These are phyloP conservation scores for Exutisphaerella laricina DNA, from an alignment of 2,329 filamentous ascomycete genomes.

Conservation along the genomic window DNA sequence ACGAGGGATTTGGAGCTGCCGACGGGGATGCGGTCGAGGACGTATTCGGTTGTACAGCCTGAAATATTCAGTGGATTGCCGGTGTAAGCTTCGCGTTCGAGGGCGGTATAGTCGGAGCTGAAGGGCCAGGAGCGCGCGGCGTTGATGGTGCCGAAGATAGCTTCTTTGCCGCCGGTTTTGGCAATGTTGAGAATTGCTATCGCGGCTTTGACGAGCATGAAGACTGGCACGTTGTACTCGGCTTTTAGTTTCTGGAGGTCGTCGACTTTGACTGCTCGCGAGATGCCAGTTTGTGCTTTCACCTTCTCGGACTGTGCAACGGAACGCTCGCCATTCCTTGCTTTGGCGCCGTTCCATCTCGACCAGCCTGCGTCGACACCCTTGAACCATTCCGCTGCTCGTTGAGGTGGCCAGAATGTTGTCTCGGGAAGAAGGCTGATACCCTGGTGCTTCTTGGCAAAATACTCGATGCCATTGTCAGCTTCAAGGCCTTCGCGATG, in stretches of 20 bases:
- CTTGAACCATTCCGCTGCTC: conserved; percentile 32
- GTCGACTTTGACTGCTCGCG: conserved; percentile 25
- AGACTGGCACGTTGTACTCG: conserved; percentile 29
- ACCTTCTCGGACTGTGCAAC: conserved; percentile 22
- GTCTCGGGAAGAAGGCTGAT: conserved; percentile 25
- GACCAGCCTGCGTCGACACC: conserved; percentile 29
- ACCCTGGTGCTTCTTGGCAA: conserved; percentile 28
- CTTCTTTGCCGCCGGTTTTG: conserved; percentile 29
- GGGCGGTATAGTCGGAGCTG: conserved; percentile 25
- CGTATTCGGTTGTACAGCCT: conserved; percentile 33
- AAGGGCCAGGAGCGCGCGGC: conserved; percentile 33
- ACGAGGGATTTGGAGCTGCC: conserved; percentile 21
- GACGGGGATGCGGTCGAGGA: conserved; percentile 30
- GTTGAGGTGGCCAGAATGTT: conserved; percentile 28
- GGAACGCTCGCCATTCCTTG: conserved; percentile 25
- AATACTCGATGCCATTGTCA: conserved; percentile 28
- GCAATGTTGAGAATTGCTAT: conserved; percentile 29
- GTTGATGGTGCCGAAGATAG: conserved; percentile 32
- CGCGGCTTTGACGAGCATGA: conserved; percentile 33
- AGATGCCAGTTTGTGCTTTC: conserved; percentile 27
- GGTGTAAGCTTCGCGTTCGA: conserved; percentile 27
- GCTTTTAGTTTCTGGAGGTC: conserved; percentile 29
- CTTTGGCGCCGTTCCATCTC: conserved; percentile 25
- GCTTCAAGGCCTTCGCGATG: conserved; percentile 28
- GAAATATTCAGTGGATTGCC: conserved; percentile 32